A percentile compares a stretch with the other conserved stretches of the same genome.
Conservation (phyloP, 2,329 filamentous ascomycete species). For the Rhinocladiella mackenziei region DNA sequence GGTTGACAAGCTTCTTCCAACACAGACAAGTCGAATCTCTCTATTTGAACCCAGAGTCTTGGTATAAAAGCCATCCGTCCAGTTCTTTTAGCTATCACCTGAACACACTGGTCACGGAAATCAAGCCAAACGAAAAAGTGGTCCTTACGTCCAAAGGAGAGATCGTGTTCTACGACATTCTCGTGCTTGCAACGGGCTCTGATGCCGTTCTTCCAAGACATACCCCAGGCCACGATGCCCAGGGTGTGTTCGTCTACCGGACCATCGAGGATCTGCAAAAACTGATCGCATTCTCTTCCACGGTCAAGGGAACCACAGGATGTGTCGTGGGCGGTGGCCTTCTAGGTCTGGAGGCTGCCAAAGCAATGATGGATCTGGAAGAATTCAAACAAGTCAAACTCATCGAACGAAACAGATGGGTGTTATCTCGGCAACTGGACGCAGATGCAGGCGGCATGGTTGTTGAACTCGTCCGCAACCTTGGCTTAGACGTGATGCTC, state of each 20-base stretch:
- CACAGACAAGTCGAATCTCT: conserved; percentile 79
- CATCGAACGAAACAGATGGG: conserved; percentile 78
- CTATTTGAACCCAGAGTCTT: conserved; percentile 81
- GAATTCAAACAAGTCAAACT: conserved; percentile 70
- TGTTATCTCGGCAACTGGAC: conserved; percentile 77
- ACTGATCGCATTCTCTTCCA: conserved; percentile 68
- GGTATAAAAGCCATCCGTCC: conserved; percentile 66
- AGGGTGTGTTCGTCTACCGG: conserved; percentile 83
- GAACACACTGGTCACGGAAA: conserved; percentile 68
- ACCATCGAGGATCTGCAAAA: conserved; percentile 76
- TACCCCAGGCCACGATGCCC: conserved; percentile 73
- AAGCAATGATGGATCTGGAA: conserved; percentile 83
- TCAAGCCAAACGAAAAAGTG: conserved; percentile 60
- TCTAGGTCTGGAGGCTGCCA: conserved; percentile 81
- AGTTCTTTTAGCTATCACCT: conserved; percentile 69
- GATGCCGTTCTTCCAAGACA: conserved; percentile 70
- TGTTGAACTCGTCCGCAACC: conserved; percentile 70
- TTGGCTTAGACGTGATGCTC: conserved; percentile 78
- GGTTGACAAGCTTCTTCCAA: conserved; percentile 82
- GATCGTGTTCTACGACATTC: conserved; percentile 68
- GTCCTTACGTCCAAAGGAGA: conserved; percentile 69
- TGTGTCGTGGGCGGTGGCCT: conserved; percentile 80
- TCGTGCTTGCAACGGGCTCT: conserved; percentile 82
- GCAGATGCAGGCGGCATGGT: conserved; percentile 76
- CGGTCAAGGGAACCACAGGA: conserved; percentile 64